Base-by-base conservation (phyloP, 345 rosid genomes). In the Eucalyptus erythrocorys region DNA sequence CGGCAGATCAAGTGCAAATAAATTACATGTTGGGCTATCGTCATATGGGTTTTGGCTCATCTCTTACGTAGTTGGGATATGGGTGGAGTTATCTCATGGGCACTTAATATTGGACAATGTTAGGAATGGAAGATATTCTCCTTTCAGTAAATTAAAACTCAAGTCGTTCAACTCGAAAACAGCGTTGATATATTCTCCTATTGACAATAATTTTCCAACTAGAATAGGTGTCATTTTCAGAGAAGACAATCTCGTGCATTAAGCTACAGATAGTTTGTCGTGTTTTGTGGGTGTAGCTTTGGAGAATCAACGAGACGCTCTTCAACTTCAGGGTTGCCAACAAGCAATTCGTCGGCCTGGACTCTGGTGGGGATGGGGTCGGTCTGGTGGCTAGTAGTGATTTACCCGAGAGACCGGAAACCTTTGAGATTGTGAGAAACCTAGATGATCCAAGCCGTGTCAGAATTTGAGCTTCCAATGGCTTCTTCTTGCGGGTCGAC, bases 381-480 rank as follows among this genome's bases (percentile, higher is more conserved):
- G 89, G 86, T 11, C 37, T 91, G 14, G 94, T 93, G 64, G 94
- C 95, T 50, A 88, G 80, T 13, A 87, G 93, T 1, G 87, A 43
- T 51, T 42, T 87, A 6, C 76, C 93, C 21, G 87, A 91, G 30
- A 47, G 24, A 37, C 79, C 88, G 21, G 94, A 95, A 88, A 92
- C 87, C 3, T 93, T 94, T 90, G 89, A 93, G 93, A 94, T 95
- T 53, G 91, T 92, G n/a, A 91, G 91, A 43, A 89, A 89, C 42
- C 27, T 90, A 7, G 26, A 81, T 32, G 89, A 94, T 49, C n/a
- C 88, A 66, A 92, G 61, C 24, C 92, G 88, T 21, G 93, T 95
- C 37, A 90, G 95, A 87, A 93, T 95, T 88, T 92, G 87, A 92
- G 95, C 96, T 27, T 42, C 94, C 11, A 95, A 91, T 87, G 94